These are phyloP conservation scores for Macaranga tanarius DNA, from an alignment of 441 rosid species.

Conservation along the genomic window DNA sequence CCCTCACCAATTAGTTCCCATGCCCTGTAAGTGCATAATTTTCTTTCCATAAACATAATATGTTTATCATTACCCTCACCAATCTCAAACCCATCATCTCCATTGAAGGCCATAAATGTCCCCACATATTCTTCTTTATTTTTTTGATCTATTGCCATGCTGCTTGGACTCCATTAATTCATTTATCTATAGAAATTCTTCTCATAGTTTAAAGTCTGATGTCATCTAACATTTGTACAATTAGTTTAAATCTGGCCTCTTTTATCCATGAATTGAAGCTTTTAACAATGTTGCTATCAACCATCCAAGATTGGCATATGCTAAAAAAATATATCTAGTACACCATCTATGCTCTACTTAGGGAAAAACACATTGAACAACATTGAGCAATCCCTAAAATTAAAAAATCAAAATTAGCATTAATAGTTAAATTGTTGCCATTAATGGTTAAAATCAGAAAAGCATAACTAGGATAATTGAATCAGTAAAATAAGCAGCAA, in stretches of 20 bases:
- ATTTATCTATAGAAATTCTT: background rate
- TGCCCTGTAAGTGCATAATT: too few species aligned
- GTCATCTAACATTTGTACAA: background rate
- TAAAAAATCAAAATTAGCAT: background rate
- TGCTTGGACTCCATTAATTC: background rate
- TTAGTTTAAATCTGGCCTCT: background rate
- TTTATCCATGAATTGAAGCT: background rate
- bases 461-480: too few species aligned
- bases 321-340: background rate
- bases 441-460: too few species aligned
- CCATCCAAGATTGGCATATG: background rate
- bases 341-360: background rate
- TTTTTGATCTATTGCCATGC: background rate
- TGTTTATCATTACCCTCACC: too few species aligned
- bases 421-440: too few species aligned
- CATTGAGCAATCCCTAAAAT: background rate
- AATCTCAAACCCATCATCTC: too few species aligned
- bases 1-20: too few species aligned
- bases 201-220: background rate
- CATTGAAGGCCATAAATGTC: too few species aligned
- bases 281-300: background rate
- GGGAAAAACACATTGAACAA: background rate
- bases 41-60: too few species aligned
- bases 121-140: background rate
- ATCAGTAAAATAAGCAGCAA: too few species aligned